Evolutionary conservation across 129 eudicot genomes (phyloP).

Genomic region (Flaveria bidentis): DNA sequence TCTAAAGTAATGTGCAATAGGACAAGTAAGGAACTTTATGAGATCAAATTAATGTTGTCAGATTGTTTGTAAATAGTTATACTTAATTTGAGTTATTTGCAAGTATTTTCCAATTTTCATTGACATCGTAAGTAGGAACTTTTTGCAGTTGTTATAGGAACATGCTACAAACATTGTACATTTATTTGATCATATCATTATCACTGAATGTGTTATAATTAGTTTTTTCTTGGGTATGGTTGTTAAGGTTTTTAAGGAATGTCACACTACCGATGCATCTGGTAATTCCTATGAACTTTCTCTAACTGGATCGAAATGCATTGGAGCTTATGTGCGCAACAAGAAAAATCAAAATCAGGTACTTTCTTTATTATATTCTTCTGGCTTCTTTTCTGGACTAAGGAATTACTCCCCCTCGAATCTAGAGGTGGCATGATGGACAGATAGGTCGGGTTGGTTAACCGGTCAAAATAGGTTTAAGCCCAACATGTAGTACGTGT

Average conservation of each 20-base stretch:
- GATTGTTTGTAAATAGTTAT: conserved; percentile 1
- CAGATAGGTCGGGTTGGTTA: neutral
- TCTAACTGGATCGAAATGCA: conserved; percentile 75
- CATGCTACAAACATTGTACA: conserved; percentile 4
- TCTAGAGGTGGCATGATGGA: too few species aligned
- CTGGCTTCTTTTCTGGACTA: neutral
- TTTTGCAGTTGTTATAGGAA: neutral
- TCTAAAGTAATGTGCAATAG: conserved; percentile 5
- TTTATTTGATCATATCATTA: neutral
- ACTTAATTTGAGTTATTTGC: neutral
- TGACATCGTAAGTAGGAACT: neutral
- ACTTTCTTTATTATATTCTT: neutral
- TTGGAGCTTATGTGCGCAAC: conserved; percentile 83
- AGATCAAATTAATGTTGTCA: neutral
- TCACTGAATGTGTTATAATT: neutral
- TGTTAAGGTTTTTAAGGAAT: conserved; percentile 75
- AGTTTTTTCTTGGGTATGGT: conserved; percentile 13
- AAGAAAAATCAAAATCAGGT: conserved; percentile 94
- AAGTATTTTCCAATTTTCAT: neutral
- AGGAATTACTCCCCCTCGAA: too few species aligned
- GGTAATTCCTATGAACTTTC: conserved; percentile 78
- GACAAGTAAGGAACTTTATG: neutral
- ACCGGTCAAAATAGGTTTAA: neutral
- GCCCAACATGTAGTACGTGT: neutral
- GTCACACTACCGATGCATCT: conserved; percentile 55